phyloP scores from a whole-genome alignment of 2,329 filamentous ascomycete genomes.

The Curvularia sp. region DNA sequence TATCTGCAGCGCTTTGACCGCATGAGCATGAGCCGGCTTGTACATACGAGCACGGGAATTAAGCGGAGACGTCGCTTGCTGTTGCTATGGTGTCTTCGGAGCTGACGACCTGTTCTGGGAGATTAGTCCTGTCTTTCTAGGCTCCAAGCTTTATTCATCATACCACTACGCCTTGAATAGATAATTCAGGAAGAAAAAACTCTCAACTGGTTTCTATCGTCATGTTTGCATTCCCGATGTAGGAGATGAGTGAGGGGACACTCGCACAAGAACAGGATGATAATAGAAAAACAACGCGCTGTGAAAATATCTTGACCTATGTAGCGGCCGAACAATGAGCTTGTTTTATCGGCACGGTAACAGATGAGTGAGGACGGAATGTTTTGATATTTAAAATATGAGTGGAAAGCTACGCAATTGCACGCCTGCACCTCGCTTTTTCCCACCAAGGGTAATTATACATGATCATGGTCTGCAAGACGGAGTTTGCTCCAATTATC shows the following conservation, averaged over 20 bases:
- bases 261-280: neutral
- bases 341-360: neutral
- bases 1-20: constrained; percentile 3
- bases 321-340: too few species aligned
- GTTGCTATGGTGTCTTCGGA: constrained; percentile 4
- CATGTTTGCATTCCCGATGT: neutral
- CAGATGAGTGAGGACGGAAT: constrained; percentile 1
- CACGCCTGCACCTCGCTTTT: constrained; percentile 31
- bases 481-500: neutral
- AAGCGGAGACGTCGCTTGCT: neutral
- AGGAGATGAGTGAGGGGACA: neutral
- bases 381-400: constrained; percentile 39
- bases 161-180: neutral
- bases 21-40: neutral
- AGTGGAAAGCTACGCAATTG: constrained; percentile 43
- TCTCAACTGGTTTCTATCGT: neutral
- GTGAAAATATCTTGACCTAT: neutral
- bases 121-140: neutral
- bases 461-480: constrained; percentile 23
- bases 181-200: neutral
- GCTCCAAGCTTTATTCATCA: neutral
- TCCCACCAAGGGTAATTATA: constrained; percentile 31
- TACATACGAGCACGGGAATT: neutral
- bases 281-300: neutral
- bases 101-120: neutral